Base-by-base conservation (phyloP, 768 basidiomycete species). In the Calocybe cyanea region DNA sequence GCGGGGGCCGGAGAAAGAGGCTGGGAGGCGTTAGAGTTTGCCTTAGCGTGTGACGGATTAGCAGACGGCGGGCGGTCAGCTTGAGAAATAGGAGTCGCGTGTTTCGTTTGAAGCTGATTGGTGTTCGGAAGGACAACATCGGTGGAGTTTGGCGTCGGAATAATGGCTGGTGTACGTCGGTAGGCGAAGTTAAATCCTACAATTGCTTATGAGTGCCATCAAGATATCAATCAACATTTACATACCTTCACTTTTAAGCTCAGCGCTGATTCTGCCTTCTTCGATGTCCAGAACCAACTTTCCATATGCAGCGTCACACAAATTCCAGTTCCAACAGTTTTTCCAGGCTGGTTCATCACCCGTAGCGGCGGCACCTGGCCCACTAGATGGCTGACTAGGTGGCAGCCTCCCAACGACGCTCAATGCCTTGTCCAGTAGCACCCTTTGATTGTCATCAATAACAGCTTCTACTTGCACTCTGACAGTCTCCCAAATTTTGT, bases 281-380 rank as follows among this genome's bases (percentile, higher is more conserved):
- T 87, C 87, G 56, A 98, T 70, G 54, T 96, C 92, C 36, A 99
- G 69, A 1, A 96, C 71, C 25, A 99, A 75, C 9, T 82, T 83
- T 1, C 96, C 95, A 50, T 86, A 96, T 2, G 92, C 89, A 5
- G 95, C 95, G 56, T 99, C 96, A 52, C 93, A 93, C 34, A 98
- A 69, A 58, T 97, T 95, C 95, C 95, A 96, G 62, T 96, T 92
- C 95, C 95, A 97, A 62, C 91, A 92, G 63, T 96, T 97, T 67
- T 97, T 99, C 96, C 96, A 99, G 0, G 90, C 84, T 2, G 86
- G 83, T 56, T 97, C 93, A 63, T 99, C 95, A 2, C 78, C 76
- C 2, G 77, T 72, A 7, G 75, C 70, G 1, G 76, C 71, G 7
- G 76, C 71, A 0, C 70, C 73, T 4, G 76, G 72, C 17, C 67